These are phyloP conservation scores for Vitis hybrid DNA, from an alignment of 177 flowering plant genomes.

Conservation along the genomic window DNA sequence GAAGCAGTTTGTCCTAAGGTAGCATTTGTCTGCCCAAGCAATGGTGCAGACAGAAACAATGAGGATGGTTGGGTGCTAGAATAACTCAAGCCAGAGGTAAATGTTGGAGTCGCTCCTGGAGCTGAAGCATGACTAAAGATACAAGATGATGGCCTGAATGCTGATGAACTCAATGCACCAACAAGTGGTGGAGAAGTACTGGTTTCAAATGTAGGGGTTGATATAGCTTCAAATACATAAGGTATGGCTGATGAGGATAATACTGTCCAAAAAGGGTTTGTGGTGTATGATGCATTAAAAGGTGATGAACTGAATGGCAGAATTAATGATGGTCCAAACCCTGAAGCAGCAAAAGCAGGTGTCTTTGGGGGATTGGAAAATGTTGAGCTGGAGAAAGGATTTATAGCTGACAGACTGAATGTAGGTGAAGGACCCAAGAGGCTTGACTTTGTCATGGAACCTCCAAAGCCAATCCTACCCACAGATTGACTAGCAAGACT, in stretches of 20 bases:
- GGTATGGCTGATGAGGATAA: conserved; percentile 47
- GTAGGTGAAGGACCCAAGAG: conserved; percentile 53
- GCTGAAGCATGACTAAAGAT: conserved; percentile 48
- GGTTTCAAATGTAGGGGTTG: conserved; percentile 30
- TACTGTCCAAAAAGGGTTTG: conserved; percentile 46
- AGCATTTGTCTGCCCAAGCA: conserved; percentile 54
- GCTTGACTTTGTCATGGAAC: conserved; percentile 42
- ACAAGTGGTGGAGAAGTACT: conserved; percentile 24
- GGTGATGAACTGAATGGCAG: conserved; percentile 59
- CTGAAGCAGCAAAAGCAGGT: conserved; percentile 40
- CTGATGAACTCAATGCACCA: conserved; percentile 27
- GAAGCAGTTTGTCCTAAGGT: conserved; percentile 59
- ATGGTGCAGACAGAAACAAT: conserved; percentile 58
- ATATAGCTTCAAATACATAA: conserved; percentile 18
- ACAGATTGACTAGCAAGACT: conserved; percentile 68
- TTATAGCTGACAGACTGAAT: conserved; percentile 64
- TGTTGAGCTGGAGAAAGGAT: conserved; percentile 60
- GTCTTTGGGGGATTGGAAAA: conserved; percentile 60
- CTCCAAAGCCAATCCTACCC: conserved; percentile 47
- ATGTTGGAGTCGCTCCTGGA: conserved; percentile 41
- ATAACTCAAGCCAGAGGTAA: conserved; percentile 44
- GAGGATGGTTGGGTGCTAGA: conserved; percentile 62
- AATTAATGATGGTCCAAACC: conserved; percentile 51
- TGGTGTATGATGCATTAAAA: conserved; percentile 44
- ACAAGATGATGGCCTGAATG: conserved; percentile 48